Evolutionary conservation across 306 rosid genomes (phyloP), one percentile per base, ranked within the genome.

Genomic region (Comarum palustre): DNA sequence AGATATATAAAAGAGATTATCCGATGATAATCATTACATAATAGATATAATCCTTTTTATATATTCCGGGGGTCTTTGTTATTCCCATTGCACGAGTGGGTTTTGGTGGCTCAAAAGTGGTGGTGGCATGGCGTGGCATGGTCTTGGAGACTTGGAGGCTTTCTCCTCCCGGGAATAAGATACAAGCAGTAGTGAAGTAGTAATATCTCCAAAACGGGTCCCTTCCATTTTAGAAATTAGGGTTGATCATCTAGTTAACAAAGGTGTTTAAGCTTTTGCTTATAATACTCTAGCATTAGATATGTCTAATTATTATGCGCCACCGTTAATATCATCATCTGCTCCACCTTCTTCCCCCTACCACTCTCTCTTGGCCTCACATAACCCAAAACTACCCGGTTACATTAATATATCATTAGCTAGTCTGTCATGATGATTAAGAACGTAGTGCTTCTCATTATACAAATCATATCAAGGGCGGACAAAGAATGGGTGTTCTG

Each of bases 291-390:
- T 39, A 7, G 20, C 67, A 16, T 24, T 14, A 71, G 72, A 77
- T 60, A 16, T 75, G 78, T 75, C 84, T 83, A 84, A 75, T 81
- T 66, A 79, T 61, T 76, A 39, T 72, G 83, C 80, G 32, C 90
- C 90, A 82, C 85, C 82, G 82, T 57, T 45, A 72, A 59, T 68
- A 60, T 73, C 64, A 83, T 59, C 24, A 83, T 59, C 24, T 60
- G 77, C 84, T 41, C 75, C 81, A 82, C 85, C 84, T 59, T 74
- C 48, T 71, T 73, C 69, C 77, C 75, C 77, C 77, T 50, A 73
- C 77, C 80, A 75, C 73, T 81, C 63, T n/a, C 41, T 73, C 74
- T 58, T 68, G 58, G 69, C 72, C 75, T 68, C 71, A 46, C 81
- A 71, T 9, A 17, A 22, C 39, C 36, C 34, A 27, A 5, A 34